Evolutionary conservation across 1,284 basidiomycete genomes (phyloP), one percentile per base, ranked within the genome.

Genomic region (Fomitopsis betulina): DNA sequence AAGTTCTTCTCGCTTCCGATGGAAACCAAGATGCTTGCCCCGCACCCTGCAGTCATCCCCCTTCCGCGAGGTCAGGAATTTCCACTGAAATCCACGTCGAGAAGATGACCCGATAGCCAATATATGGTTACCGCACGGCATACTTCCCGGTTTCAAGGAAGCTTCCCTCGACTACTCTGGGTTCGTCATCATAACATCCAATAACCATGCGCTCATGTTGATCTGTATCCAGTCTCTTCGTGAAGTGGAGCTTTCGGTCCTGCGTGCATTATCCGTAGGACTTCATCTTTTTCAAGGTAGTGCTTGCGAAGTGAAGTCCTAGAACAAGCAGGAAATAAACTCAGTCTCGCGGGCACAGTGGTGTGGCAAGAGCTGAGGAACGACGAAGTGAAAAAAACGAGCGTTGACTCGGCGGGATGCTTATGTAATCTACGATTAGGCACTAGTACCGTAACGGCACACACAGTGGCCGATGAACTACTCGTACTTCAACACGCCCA

Each of bases 51-150:
- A 1, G 79, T 77, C 8, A n/a, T n/a, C n/a, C n/a, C n/a, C n/a
- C n/a, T n/a, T n/a, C n/a, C 80, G 64, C 73, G 83, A 67, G 83
- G 83, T 73, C 5, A 27, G 19, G 15, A 3, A 19, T 23, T 4
- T 15, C 5, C 12, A 15, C 33, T 5, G n/a, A 30, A 30, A 4
- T 3, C 27, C 27, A 30, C 27, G 83, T 25, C 69, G 75, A n/a
- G 78, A 73, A 55, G 73, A 79, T 55, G 63, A 65, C 17, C 65
- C 65, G 10, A 77, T 79, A 77, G 75, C 80, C 3, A 84, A 86
- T 60, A 79, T 85, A 52, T 86, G 84, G 84, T 73, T 82, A 5
- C 80, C 82, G 0, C 82, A 84, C 2, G 73, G 72, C 19, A 71
- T 80, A 4, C 70, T 87, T n/a, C 80, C 83, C 0, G 82, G 80